Base-by-base conservation (phyloP, 2,329 filamentous ascomycete species). In the Trichophyton simii region DNA sequence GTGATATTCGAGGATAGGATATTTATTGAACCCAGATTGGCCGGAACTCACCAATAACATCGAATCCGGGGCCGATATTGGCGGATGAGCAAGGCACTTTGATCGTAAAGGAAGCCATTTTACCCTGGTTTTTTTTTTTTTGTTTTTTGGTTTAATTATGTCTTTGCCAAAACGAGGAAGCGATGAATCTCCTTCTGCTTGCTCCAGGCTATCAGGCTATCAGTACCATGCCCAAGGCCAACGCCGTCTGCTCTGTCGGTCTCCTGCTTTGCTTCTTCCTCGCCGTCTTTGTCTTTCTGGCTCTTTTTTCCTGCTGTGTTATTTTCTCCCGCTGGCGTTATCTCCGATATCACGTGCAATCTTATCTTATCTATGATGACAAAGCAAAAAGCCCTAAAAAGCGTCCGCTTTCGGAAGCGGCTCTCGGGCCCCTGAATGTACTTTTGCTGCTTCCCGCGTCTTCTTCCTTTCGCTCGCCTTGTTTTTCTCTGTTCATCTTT, bases 31-130 rank as follows among this genome's bases (percentile, higher is more conserved):
- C n/a, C 18, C 59, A 41, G 31, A 44, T 44, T 20, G 22, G 9
- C 42, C 22, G 41, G 6, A 18, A 58, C 63, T 52, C 62, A 67
- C 65, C 77, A 73, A 97, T 96, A 69, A 96, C 92, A 79, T 99
- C 92, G 80, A 97, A 99, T 63, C 92, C 92, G 57, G 92, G 92
- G 67, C 90, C 92, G 72, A 97, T 96, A 80, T 97, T 97, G 77
- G 92, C 92, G 64, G 91, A 96, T 63, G 92, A 97, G 78, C 89
- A 95, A 66, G 92, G 92, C 64, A 90, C 89, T 77, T 82, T 84
- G 80, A 91, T 88, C 67, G 82, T 78, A 75, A 88, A 87, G 15
- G 64, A 52, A 62, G 36, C 58, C 58, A 59, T 59, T 34, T 18
- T 20, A 5, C 9, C 28, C 7, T 9, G 13, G 3, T 36, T 28